Conservation (phyloP, 768 basidiomycete species). For the Lentinula detonsa region DNA sequence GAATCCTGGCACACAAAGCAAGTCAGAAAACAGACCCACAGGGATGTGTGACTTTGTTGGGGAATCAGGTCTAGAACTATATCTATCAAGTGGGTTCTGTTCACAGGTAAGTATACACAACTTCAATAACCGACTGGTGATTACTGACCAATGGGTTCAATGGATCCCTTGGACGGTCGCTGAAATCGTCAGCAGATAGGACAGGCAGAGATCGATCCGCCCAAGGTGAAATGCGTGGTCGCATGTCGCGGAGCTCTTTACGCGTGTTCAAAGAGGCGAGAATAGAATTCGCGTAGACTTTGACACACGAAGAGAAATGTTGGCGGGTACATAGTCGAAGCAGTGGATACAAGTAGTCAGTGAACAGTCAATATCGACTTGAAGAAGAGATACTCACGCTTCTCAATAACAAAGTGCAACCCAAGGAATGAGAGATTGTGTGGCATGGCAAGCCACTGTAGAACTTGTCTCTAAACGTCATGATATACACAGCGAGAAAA, state of each 20-base stretch:
- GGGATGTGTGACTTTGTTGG: neutral
- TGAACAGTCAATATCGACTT: neutral
- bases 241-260: slow-evolving; percentile 16
- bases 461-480: neutral
- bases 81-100: neutral
- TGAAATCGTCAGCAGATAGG: slow-evolving; percentile 2
- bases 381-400: slow-evolving; percentile 23
- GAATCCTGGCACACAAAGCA: neutral
- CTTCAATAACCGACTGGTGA: neutral
- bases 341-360: neutral
- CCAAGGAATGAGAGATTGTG: slow-evolving; percentile 37
- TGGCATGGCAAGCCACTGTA: slow-evolving; percentile 38
- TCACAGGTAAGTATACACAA: neutral
- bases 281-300: slow-evolving; percentile 31
- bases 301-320: neutral
- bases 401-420: slow-evolving; percentile 41
- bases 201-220: neutral
- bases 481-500: neutral
- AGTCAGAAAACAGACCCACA: neutral
- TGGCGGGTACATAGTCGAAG: neutral
- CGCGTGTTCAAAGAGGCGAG: slow-evolving; percentile 26
- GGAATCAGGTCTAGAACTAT: neutral
- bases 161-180: neutral
- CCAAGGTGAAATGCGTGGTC: slow-evolving; percentile 6
- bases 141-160: neutral